Evolutionary conservation across 257 asterid genomes (phyloP).

Genomic region (Petunia axillaris): DNA sequence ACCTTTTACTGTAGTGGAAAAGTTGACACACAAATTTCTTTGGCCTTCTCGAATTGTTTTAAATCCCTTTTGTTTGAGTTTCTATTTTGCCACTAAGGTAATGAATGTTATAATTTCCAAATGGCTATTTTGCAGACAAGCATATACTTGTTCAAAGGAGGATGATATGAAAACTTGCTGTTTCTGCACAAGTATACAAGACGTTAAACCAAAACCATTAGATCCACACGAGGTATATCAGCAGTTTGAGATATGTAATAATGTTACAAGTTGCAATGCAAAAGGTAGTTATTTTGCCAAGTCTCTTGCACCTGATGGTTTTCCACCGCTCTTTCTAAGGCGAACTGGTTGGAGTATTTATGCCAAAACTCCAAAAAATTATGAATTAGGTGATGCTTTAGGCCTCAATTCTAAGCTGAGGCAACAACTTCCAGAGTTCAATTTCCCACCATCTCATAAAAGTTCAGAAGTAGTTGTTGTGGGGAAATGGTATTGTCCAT

Average conservation of each 20-base stretch:
- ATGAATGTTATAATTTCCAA: neutral
- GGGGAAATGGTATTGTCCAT: conserved; percentile 78
- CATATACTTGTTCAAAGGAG: conserved; percentile 60
- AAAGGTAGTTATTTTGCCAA: conserved; percentile 33
- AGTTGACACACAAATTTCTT: too few relatives aligned
- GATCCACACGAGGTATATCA: conserved; percentile 54
- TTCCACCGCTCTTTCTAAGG: conserved; percentile 47
- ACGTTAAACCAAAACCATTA: conserved; percentile 53
- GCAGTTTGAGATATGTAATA: conserved; percentile 42
- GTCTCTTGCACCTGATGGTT: conserved; percentile 45
- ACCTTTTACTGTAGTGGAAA: too few relatives aligned
- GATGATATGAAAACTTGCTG: conserved; percentile 55
- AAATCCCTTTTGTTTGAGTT: too few relatives aligned
- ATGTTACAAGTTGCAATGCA: neutral
- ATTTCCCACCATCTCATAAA: neutral
- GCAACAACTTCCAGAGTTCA: conserved; percentile 22
- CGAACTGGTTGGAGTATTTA: conserved; percentile 23
- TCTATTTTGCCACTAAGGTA: neutral
- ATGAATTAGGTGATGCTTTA: conserved; percentile 19
- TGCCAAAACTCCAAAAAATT: conserved; percentile 19
- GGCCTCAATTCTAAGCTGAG: conserved; percentile 25
- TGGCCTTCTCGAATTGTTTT: too few relatives aligned
- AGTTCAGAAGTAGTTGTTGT: conserved; percentile 31
- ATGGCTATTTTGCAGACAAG: conserved; percentile 46
- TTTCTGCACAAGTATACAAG: conserved; percentile 49